Evolutionary conservation across 2,329 filamentous ascomycete species (phyloP).

Genomic region (Pseudopyrenochaeta lycopersici): DNA sequence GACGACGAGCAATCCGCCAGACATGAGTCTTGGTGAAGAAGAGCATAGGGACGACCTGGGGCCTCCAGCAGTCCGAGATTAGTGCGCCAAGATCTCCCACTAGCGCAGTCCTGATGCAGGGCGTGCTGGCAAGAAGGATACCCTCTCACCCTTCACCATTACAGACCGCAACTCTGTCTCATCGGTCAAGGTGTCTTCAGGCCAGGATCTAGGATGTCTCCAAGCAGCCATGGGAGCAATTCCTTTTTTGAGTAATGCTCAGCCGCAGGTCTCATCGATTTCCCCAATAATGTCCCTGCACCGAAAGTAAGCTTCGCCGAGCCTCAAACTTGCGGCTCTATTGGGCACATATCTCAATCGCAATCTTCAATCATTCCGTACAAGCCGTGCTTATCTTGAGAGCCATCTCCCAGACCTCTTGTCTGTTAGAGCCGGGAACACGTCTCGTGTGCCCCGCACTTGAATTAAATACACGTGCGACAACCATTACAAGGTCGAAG

Average conservation of each 20-base stretch:
- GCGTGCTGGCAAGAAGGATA: neutral
- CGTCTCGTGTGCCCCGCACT: neutral
- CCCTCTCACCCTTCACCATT: neutral
- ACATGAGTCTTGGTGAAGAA: too few species aligned
- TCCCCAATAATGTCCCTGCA: neutral
- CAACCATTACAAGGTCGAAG: neutral
- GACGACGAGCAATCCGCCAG: neutral
- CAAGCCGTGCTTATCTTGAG: neutral
- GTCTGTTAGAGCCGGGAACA: neutral
- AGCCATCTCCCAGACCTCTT: neutral
- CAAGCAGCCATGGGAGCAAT: neutral
- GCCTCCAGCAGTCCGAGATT: neutral
- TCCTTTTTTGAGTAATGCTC: neutral
- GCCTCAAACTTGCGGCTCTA: neutral
- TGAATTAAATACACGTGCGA: neutral
- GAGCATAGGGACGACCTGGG: too few species aligned
- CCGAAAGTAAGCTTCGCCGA: neutral
- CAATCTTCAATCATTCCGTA: neutral
- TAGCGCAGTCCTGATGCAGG: neutral
- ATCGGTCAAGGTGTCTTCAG: neutral
- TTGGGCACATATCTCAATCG: neutral
- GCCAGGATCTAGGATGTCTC: neutral
- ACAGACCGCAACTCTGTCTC: neutral
- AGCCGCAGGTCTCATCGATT: neutral
- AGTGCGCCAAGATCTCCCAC: neutral